A percentile compares a stretch with the other conserved stretches of the same genome.
Evolutionary conservation across 169 alveolate species (phyloP).

Genomic region (Eimeria maxima): DNA sequence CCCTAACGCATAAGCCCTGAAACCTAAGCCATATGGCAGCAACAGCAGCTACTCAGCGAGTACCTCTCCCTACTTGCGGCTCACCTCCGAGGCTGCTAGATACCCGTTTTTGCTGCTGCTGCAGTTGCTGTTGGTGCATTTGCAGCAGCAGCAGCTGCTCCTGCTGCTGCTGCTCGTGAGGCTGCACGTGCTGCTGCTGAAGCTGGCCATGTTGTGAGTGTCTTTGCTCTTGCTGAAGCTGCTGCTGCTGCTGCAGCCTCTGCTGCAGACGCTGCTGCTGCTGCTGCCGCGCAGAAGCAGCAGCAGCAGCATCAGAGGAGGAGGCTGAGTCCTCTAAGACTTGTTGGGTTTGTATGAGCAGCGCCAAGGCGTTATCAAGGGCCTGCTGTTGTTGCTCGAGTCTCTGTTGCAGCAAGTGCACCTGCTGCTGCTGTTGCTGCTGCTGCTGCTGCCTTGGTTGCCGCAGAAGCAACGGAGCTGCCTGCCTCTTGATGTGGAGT

Average conservation of each 20-base stretch:
- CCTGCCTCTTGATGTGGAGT: too few species aligned
- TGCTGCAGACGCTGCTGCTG: conserved; percentile 47
- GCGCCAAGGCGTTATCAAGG: conserved; percentile 28
- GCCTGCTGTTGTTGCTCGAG: neutral
- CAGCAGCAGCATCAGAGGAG: neutral
- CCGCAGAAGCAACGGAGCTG: too few species aligned
- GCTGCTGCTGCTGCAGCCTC: too few species aligned
- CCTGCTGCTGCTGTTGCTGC: too few species aligned
- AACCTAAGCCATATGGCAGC: neutral
- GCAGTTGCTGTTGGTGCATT: too few species aligned
- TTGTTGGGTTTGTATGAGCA: conserved; percentile 29
- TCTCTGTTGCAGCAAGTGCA: neutral
- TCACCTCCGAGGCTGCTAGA: neutral
- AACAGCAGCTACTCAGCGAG: neutral
- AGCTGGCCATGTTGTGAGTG: too few species aligned
- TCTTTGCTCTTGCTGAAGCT: too few species aligned
- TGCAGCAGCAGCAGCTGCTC: too few species aligned
- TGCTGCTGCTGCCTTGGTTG: too few species aligned
- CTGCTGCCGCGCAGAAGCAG: neutral
- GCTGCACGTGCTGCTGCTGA: too few species aligned
- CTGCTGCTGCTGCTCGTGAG: too few species aligned
- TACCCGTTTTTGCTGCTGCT: neutral
- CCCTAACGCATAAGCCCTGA: neutral
- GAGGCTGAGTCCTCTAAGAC: conserved; percentile 1
- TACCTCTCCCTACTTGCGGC: neutral